These are phyloP conservation scores for Trypanosoma vivax DNA, from an alignment of 208 protist species.

Conservation along the genomic window DNA sequence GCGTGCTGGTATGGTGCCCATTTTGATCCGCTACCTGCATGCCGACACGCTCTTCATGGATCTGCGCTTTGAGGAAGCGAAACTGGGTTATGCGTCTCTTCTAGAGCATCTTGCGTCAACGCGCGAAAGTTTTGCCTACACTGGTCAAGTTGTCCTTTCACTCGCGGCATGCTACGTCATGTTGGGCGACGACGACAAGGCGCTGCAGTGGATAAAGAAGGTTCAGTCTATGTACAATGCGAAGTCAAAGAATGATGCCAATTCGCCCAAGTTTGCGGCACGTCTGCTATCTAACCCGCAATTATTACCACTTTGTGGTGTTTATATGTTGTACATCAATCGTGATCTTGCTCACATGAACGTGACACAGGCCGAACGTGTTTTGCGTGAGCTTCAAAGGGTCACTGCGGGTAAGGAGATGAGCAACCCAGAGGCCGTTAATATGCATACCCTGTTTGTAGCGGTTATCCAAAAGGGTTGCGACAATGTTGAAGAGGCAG, in stretches of 20 bases:
- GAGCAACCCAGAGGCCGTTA: slow-evolving; percentile 56
- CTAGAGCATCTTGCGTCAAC: slow-evolving; percentile 59
- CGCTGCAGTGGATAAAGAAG: slow-evolving; percentile 64
- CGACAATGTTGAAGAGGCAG: slow-evolving; percentile 51
- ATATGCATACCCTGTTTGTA: slow-evolving; percentile 80
- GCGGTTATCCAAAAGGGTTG: slow-evolving; percentile 87
- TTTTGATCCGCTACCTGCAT: slow-evolving; percentile 83
- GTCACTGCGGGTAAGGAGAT: slow-evolving; percentile 62
- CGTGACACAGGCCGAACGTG: slow-evolving; percentile 57
- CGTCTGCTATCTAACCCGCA: slow-evolving; percentile 66
- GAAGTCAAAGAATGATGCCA: slow-evolving; percentile 88
- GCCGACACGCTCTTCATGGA: slow-evolving; percentile 91
- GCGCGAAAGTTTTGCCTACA: slow-evolving; percentile 84
- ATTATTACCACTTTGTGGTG: slow-evolving; percentile 66
- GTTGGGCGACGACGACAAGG: slow-evolving; percentile 59
- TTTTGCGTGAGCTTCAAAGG: slow-evolving; percentile 56
- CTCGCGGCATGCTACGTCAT: slow-evolving; percentile 81
- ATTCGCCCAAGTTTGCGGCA: slow-evolving; percentile 78
- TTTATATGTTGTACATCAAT: slow-evolving; percentile 91
- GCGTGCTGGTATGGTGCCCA: slow-evolving; percentile 52
- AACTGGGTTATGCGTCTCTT: slow-evolving; percentile 50
- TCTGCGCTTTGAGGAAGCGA: slow-evolving; percentile 70
- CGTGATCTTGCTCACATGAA: slow-evolving; percentile 89
- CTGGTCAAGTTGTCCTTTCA: slow-evolving; percentile 77
- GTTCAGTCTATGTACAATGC: slow-evolving; percentile 82